phyloP scores from a whole-genome alignment of 495 filamentous ascomycete genomes.

The Aspergillus diversus region DNA sequence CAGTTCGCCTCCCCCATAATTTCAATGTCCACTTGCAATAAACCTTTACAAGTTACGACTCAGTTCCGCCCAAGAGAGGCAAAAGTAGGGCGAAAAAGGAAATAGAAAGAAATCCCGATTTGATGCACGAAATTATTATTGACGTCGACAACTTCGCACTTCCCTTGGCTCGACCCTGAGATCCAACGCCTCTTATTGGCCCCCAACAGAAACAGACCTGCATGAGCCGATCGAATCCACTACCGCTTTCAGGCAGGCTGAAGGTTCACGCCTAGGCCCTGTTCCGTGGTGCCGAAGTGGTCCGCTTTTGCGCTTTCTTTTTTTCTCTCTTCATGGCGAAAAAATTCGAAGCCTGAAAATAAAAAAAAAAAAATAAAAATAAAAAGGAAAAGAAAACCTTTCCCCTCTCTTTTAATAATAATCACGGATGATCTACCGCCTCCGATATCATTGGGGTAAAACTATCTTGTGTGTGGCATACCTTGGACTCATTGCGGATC shows the following conservation, averaged over 20 bases:
- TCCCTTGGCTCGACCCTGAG: slow-evolving; percentile 8
- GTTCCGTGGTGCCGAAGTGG: slow-evolving; percentile 28
- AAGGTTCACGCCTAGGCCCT: slow-evolving; percentile 27
- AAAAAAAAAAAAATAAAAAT: no score
- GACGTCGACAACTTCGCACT: slow-evolving; percentile 13
- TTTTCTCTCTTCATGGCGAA: no score
- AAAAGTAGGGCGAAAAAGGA: slow-evolving; percentile 3
- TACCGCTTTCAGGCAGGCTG: slow-evolving; percentile 25
- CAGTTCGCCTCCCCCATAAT: background rate
- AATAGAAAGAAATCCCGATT: background rate
- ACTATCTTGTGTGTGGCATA: no score
- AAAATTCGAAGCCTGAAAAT: no score
- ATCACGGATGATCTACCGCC: no score
- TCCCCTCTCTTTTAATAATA: no score
- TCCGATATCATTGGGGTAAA: no score
- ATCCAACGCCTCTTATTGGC: slow-evolving; percentile 13
- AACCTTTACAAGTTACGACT: background rate
- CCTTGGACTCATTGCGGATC: no score
- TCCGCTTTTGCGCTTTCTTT: slow-evolving; percentile 15
- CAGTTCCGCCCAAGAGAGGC: background rate
- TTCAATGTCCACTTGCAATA: background rate
- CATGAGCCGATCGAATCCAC: slow-evolving; percentile 30
- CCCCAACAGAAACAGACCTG: slow-evolving; percentile 14
- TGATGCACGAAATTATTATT: slow-evolving; percentile 8
- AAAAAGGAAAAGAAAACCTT: no score